Evolutionary conservation across 139 green algal genomes (phyloP), one percentile per base, ranked within the genome.

Genomic region (Micromonas commoda): DNA sequence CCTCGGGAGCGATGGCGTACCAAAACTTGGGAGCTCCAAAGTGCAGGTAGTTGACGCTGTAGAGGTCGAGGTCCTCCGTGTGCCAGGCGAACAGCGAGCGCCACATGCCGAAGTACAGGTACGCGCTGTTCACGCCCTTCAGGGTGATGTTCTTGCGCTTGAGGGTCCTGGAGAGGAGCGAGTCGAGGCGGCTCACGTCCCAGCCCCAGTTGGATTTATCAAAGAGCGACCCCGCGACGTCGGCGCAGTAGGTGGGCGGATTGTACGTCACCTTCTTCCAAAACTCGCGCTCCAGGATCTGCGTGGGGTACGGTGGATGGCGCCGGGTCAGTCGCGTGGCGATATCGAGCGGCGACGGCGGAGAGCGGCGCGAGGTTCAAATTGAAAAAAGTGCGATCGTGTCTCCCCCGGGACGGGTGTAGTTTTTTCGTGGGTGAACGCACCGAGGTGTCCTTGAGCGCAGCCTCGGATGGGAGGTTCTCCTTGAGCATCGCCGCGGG

Each of bases 81-180:
- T 96, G 92, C 92, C 92, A 97, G 0, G 90, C 91, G 79, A 96
- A 96, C 53, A 88, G 82, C 54, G 65, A 87, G 16, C 91, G 79
- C 87, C 88, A 96, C 81, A 82, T 92, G 21, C 92, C 92, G 80
- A 93, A 95, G 85, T 97, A 97, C 20, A 94, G 89, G 87, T 94
- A 96, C 2, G 92, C 84, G 4, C 81, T 87, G 66, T 81, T 95
- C 29, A 96, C 91, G 16, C 92, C 91, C 0, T 91, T 88, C n/a
- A 96, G 90, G 31, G 38, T 54, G 33, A 87, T 19, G 19, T 80
- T 82, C 39, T 85, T 60, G 19, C 79, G 39, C 16, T 84, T 69
- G 39, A 96, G 80, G 23, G 89, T 90, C 20, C 82, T 78, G 9
- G 63, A 85, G 31, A 97, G 79, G 38, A 96, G 60, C 71, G 88